phyloP scores from a whole-genome alignment of 495 filamentous ascomycete species.

The Hypoxylon trugodes region DNA sequence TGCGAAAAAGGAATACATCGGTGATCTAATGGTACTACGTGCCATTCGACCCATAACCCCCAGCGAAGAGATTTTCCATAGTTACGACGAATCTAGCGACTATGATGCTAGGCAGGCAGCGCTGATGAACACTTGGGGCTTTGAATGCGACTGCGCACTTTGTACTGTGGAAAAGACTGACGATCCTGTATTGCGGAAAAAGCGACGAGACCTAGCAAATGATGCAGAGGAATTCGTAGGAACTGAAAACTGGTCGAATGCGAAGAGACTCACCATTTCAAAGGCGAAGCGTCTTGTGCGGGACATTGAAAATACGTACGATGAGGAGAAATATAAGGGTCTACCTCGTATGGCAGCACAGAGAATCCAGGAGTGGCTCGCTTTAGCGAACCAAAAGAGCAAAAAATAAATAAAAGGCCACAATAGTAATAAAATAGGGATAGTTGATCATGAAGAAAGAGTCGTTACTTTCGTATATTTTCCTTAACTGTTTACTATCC shows the following conservation, averaged over 20 bases:
- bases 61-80: constrained; percentile 56
- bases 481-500: too few relatives aligned
- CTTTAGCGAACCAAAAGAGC: constrained; percentile 11
- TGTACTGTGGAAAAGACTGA: constrained; percentile 48
- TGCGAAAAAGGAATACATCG: constrained; percentile 55
- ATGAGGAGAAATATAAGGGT: constrained; percentile 42
- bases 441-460: too few relatives aligned
- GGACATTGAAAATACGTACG: constrained; percentile 45
- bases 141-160: constrained; percentile 53
- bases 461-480: too few relatives aligned
- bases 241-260: constrained; percentile 34
- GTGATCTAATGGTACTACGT: constrained; percentile 65
- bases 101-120: constrained; percentile 23
- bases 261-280: constrained; percentile 37
- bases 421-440: too few relatives aligned
- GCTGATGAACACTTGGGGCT: constrained; percentile 50
- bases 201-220: constrained; percentile 39
- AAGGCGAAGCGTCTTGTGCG: constrained; percentile 40
- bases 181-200: constrained; percentile 38
- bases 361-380: constrained; percentile 46
- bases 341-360: constrained; percentile 39
- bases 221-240: constrained; percentile 44
- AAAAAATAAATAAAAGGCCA: too few relatives aligned
- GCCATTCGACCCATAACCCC: constrained; percentile 52
- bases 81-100: constrained; percentile 13